Evolutionary conservation across 208 protist genomes (phyloP).

Genomic region (Lotmaria passim): DNA sequence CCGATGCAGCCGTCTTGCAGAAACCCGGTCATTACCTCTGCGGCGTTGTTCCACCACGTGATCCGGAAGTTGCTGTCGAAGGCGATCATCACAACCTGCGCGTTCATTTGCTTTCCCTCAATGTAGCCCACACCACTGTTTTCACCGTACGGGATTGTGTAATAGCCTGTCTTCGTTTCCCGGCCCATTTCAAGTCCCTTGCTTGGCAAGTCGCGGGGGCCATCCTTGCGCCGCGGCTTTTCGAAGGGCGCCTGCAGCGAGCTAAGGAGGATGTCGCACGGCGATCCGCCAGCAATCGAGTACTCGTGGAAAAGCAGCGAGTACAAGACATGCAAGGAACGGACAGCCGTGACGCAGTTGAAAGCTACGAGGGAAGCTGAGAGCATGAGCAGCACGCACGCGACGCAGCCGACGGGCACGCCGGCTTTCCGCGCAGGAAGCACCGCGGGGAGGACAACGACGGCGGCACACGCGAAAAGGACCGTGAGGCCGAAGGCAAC

Average conservation of each 20-base stretch:
- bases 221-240: slow-evolving; percentile 28
- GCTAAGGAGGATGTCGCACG: slow-evolving; percentile 34
- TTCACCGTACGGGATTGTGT: slow-evolving; percentile 73
- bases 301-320: slow-evolving; percentile 51
- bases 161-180: slow-evolving; percentile 75
- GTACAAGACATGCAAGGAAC: slow-evolving; percentile 63
- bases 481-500: slow-evolving; percentile 56
- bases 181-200: slow-evolving; percentile 42
- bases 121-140: slow-evolving; percentile 76
- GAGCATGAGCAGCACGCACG: slow-evolving; percentile 53
- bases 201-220: slow-evolving; percentile 17
- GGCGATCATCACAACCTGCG: slow-evolving; percentile 90
- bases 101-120: slow-evolving; percentile 81
- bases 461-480: slow-evolving; percentile 43
- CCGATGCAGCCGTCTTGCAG: slow-evolving; percentile 80
- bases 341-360: slow-evolving; percentile 48
- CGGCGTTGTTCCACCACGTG: slow-evolving; percentile 86
- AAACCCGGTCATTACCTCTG: slow-evolving; percentile 88
- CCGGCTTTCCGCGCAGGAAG: slow-evolving; percentile 44
- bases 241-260: slow-evolving; percentile 21
- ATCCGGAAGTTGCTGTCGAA: slow-evolving; percentile 82
- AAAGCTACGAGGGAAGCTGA: slow-evolving; percentile 39
- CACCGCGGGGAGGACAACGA: slow-evolving; percentile 64
- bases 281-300: slow-evolving; percentile 42
- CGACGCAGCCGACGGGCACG: slow-evolving; percentile 49